Percentiles rank a stretch among this genome's conserved stretches.
Conservation (phyloP, 768 basidiomycete species). For the Agaricus blazei region DNA sequence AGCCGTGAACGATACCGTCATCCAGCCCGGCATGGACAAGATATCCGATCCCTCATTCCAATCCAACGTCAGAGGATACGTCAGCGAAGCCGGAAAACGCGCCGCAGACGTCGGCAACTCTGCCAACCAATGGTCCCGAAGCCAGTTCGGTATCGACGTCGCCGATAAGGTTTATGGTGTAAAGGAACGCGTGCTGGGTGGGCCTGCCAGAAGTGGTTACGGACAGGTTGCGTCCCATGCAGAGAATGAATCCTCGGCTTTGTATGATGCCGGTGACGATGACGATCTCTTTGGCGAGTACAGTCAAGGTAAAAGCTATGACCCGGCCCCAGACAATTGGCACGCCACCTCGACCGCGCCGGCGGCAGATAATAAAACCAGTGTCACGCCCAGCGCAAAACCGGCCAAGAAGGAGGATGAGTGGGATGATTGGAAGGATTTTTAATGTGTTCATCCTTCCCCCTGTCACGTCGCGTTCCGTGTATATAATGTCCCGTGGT, state of each 20-base stretch:
- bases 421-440: conserved; percentile 84
- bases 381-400: conserved; percentile 10
- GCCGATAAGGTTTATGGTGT: conserved; percentile 70
- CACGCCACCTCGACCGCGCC: too few species aligned
- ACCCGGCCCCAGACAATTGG: neutral
- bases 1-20: conserved; percentile 78
- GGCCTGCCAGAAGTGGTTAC: conserved; percentile 51
- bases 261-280: conserved; percentile 51
- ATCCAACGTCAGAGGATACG: conserved; percentile 67
- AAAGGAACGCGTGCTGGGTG: conserved; percentile 49
- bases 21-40: conserved; percentile 84
- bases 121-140: conserved; percentile 76
- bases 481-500: neutral
- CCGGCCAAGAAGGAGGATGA: conserved; percentile 45
- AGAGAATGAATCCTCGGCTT: conserved; percentile 49
- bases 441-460: conserved; percentile 33
- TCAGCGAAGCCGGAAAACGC: conserved; percentile 60
- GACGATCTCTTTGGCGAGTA: conserved; percentile 62
- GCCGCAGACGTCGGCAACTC: conserved; percentile 57
- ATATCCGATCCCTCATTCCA: conserved; percentile 80
- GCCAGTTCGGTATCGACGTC: conserved; percentile 80
- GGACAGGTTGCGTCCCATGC: conserved; percentile 36
- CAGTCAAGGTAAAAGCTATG: conserved; percentile 11
- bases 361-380: neutral
- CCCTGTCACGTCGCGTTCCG: neutral